Evolutionary conservation across 2,329 filamentous ascomycete species (phyloP), one percentile per base, ranked within the genome.

Genomic region (Didymella sp.): DNA sequence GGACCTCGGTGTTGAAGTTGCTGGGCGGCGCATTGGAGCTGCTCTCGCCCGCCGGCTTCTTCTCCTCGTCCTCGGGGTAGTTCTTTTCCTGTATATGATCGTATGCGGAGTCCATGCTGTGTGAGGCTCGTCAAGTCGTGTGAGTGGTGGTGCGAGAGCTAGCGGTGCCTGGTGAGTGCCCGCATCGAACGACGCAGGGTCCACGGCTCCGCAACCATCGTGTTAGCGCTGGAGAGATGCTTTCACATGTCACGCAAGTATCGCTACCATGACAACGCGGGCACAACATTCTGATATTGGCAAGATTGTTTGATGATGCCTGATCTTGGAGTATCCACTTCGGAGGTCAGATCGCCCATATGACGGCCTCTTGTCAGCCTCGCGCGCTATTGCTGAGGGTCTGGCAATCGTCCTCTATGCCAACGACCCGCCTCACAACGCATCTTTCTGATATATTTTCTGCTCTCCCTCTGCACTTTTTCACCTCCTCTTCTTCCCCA

Each of bases 1-100:
- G 92, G 61, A 99, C 84, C 72, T 99, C 95, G 66, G 87, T 85
- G 73, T 96, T 96, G 66, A 99, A 84, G 49, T 88, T 81, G 67
- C 75, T 74, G 65, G 64, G 51, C 49, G 78, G 59, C 70, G 70
- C 58, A 58, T 64, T 60, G 43, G 64, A 55, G 64, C 65, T 65
- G 64, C 67, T 76, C 59, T 80, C 78, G 62, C 82, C 79, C 31
- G 68, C 73, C 33, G 80, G 79, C 62, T 81, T 77, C 64, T 84
- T 81, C 49, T 78, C 75, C 30, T 70, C 59, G 60, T 85, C 80
- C 58, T 81, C 73, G 4, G 80, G 76, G 24, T 79, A 78, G 66
- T 91, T 85, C 75, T 95, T 89, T 80, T 96, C 92, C 74, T 92
- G 88, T 70, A 98, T 96, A 77, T 96, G 92, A 73, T 99, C 95